Conservation (phyloP, 2,329 filamentous ascomycete genomes). For the Hypoxylon sp. region DNA sequence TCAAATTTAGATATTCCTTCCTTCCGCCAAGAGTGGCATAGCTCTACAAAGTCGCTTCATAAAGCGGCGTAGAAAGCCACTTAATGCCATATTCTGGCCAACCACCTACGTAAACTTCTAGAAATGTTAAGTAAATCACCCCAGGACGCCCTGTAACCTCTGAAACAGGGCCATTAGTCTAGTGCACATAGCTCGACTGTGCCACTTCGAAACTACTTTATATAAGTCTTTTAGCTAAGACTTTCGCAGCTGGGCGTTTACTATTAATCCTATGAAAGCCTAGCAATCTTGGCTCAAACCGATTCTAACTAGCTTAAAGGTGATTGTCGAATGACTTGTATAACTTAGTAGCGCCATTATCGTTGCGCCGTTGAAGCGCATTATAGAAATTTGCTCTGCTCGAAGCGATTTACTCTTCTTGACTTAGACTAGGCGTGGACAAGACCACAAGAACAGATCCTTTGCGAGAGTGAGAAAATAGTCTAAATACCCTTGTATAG, state of each 20-base stretch:
- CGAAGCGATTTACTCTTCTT: background rate
- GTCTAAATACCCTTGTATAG: background rate
- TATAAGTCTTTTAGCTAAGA: background rate
- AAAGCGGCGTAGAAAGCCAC: background rate
- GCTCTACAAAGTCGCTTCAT: background rate
- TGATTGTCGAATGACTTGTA: background rate
- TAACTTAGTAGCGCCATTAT: background rate
- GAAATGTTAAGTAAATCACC: background rate
- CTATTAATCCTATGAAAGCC: background rate
- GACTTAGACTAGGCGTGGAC: background rate
- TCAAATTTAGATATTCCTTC: slow-evolving; percentile 3
- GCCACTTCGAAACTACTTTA: background rate
- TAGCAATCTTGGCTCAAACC: background rate
- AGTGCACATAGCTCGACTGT: background rate
- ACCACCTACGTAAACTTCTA: background rate
- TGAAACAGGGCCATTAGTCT: background rate
- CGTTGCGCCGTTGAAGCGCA: background rate
- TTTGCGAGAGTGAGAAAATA: background rate
- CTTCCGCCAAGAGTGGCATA: slow-evolving; percentile 1
- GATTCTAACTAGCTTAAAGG: background rate
- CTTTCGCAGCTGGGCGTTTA: background rate
- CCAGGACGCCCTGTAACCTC: background rate
- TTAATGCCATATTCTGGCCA: background rate
- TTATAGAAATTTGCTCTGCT: background rate
- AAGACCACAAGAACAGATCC: background rate